phyloP scores from a whole-genome alignment of 1,139 yeast species.

The Arxiozyma telluris region DNA sequence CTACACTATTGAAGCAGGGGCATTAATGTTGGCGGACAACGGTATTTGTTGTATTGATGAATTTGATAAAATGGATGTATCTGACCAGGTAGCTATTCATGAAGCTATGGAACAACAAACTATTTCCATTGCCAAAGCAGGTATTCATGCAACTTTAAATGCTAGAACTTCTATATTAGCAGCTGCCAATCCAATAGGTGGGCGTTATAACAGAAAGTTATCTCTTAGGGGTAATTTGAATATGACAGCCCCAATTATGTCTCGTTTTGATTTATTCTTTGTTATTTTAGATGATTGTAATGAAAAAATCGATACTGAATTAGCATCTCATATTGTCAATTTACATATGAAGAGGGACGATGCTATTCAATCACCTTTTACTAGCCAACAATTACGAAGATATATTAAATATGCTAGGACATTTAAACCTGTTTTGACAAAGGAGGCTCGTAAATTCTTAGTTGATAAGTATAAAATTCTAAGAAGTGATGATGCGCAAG shows the following conservation, averaged over 20 bases:
- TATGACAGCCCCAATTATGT: conserved; percentile 99
- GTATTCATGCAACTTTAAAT: conserved; percentile 93
- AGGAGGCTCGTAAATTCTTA: conserved; percentile 68
- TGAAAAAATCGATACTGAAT: conserved; percentile 77
- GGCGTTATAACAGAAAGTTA: conserved; percentile 81
- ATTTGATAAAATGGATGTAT: conserved; percentile 93
- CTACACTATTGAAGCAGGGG: conserved; percentile 97
- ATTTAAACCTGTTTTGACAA: conserved; percentile 81
- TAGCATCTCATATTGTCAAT: conserved; percentile 88
- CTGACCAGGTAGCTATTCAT: conserved; percentile 97
- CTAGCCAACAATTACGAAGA: conserved; percentile 80
- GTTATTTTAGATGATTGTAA: conserved; percentile 94
- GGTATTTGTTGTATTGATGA: conserved; percentile 99
- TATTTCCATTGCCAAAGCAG: conserved; percentile 95
- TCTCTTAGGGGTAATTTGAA: conserved; percentile 80
- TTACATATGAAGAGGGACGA: conserved; percentile 86
- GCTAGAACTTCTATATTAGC: conserved; percentile 95
- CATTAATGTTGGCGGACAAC: conserved; percentile 95
- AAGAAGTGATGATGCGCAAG: conserved; percentile 88
- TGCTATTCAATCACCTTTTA: conserved; percentile 83
- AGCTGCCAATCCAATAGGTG: conserved; percentile 96
- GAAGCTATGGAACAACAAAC: conserved; percentile 99
- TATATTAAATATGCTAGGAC: conserved; percentile 90
- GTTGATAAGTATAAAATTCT: conserved; percentile 79
- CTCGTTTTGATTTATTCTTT: conserved; percentile 91